Conservation (phyloP, 805 yeast genomes). For the Huiozyma sinensis region DNA sequence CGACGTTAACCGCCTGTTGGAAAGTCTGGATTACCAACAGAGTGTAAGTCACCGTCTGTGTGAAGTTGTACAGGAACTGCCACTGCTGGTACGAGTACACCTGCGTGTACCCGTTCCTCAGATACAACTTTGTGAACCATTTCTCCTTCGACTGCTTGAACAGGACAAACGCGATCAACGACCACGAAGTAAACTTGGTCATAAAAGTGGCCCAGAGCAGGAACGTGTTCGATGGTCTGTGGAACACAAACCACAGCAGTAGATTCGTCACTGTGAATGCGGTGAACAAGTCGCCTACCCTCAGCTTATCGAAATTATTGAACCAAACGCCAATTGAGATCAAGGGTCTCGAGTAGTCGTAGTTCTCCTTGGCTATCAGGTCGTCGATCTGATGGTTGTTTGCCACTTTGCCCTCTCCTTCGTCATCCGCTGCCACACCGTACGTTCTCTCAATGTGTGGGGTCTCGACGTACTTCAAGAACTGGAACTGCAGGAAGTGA, state of each 20-base stretch:
- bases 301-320: conserved; percentile 49
- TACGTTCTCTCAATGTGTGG: conserved; percentile 81
- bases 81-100: conserved; percentile 61
- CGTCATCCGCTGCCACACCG: conserved; percentile 34
- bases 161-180: conserved; percentile 41
- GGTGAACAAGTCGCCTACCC: conserved; percentile 54
- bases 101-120: conserved; percentile 54
- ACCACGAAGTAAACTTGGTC: conserved; percentile 41
- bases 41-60: conserved; percentile 46
- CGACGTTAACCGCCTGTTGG: conserved; percentile 22
- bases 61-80: conserved; percentile 51
- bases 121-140: conserved; percentile 52
- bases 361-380: conserved; percentile 29
- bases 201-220: conserved; percentile 34
- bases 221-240: conserved; percentile 16
- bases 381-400: conserved; percentile 25
- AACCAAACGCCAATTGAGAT: conserved; percentile 37
- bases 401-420: conserved; percentile 3
- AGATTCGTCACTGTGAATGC: conserved; percentile 36
- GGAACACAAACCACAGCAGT: conserved; percentile 24
- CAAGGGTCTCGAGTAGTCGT: conserved; percentile 43
- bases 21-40: conserved; percentile 34
- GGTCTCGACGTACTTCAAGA: conserved; percentile 64
- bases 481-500: conserved; percentile 66
- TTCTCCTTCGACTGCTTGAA: conserved; percentile 49